Evolutionary conservation across 2,329 filamentous ascomycete species (phyloP), one percentile per base, ranked within the genome.

Genomic region (Talaromyces funiculosus): DNA sequence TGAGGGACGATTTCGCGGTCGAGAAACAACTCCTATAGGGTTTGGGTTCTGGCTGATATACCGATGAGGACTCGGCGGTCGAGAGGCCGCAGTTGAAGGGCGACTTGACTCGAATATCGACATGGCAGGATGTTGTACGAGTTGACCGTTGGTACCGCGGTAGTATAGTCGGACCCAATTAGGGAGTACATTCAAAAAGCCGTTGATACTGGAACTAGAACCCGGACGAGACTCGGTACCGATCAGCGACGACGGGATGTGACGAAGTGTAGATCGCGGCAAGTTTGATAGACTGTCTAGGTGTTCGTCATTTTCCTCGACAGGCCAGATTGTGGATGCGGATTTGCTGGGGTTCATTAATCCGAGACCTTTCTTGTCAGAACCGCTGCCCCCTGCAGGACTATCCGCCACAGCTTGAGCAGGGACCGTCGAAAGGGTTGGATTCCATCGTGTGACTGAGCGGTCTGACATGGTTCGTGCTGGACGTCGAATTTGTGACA

Each of bases 151-250:
- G 57, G 84, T 86, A 35, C 56, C 20, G 37, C 85, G 84, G 71
- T 92, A 92, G 73, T 91, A 92, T 16, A 90, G 76, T 65, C 81
- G 85, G 42, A 74, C 75, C 72, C 81, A 83, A 7, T 76, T 72
- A 1, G 81, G 80, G 45, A 80, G 72, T 38, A 70, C 72, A n/a
- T 73, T 73, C 54, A 78, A 66, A 29, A 78, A 64, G 24, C 76
- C 73, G 61, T 77, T 82, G 18, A 76, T 72, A 43, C 75, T 75
- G 20, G 78, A 73, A 51, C 75, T 75, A 12, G 80, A 82, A 35
- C 75, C 77, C 1, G 60, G 60, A 0, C 60, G 60, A 22, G 60
- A 61, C 26, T 61, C 60, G 20, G 55, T 53, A 49, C 64, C 68
- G 4, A 72, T 64, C 55, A 74, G 69, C 3, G 69, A 67, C 24